Evolutionary conservation across 1,139 yeast genomes (phyloP).

Genomic region (Kurtzmaniella natalensis): DNA sequence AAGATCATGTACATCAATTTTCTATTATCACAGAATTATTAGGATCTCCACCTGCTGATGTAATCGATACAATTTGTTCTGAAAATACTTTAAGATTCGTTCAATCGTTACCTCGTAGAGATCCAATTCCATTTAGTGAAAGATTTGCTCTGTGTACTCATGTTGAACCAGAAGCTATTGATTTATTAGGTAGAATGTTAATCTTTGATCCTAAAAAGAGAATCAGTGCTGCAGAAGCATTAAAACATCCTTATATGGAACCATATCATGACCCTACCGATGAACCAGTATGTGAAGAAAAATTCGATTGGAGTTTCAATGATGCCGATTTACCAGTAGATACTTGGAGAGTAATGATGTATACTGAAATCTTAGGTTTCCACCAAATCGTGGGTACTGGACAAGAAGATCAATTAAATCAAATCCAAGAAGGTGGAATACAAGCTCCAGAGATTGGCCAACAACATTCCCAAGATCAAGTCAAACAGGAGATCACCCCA

Average conservation of each 20-base stretch:
- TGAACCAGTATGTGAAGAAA: conserved; percentile 90
- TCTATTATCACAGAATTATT: conserved; percentile 91
- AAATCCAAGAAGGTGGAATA: conserved; percentile 29
- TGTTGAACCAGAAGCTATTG: conserved; percentile 90
- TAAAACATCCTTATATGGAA: conserved; percentile 86
- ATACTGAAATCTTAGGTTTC: conserved; percentile 92
- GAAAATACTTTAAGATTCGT: conserved; percentile 94
- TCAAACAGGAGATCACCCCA: too few relatives aligned
- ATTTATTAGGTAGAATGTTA: conserved; percentile 81
- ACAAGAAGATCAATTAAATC: conserved; percentile 25
- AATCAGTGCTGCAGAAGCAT: conserved; percentile 86
- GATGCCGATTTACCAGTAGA: conserved; percentile 98
- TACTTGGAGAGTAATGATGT: conserved; percentile 99
- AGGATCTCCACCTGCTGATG: conserved; percentile 96
- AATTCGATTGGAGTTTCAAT: conserved; percentile 97
- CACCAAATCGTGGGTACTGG: conserved; percentile 60
- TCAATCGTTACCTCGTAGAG: conserved; percentile 87
- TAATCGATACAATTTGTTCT: conserved; percentile 90
- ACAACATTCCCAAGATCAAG: conserved; percentile 15
- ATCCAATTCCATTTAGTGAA: conserved; percentile 82
- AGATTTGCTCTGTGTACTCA: conserved; percentile 64
- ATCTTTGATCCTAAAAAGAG: conserved; percentile 94
- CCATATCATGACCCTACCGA: conserved; percentile 99
- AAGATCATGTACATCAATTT: conserved; percentile 97
- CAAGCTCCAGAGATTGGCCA: conserved; percentile 19